Conservation (phyloP, 1,284 basidiomycete species). For the Cutaneotrichosporon sp. region DNA sequence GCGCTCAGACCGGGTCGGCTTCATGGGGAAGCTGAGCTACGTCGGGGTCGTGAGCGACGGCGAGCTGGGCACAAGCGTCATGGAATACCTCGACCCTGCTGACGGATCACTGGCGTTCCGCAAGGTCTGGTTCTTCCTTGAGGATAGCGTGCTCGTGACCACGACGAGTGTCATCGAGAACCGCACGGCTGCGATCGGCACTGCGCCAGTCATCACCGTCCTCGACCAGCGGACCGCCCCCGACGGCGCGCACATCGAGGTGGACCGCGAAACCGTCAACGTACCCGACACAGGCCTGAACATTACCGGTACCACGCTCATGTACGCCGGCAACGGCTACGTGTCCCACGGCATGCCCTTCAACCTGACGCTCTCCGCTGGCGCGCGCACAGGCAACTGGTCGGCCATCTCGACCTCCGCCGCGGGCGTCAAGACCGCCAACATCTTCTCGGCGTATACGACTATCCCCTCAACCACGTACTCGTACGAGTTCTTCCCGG, state of each 20-base stretch:
- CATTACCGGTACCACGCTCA: constrained; percentile 28
- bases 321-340: constrained; percentile 40
- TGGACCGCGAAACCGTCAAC: constrained; percentile 53
- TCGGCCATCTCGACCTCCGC: constrained; percentile 64
- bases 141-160: constrained; percentile 64
- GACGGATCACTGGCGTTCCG: constrained; percentile 63
- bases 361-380: constrained; percentile 56
- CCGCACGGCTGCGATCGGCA: constrained; percentile 42
- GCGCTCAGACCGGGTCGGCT: constrained; percentile 54
- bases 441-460: constrained; percentile 64
- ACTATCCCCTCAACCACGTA: constrained; percentile 43
- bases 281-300: neutral
- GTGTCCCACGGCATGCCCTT: constrained; percentile 36
- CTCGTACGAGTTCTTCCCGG: constrained; percentile 63
- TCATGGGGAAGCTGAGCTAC: constrained; percentile 60
- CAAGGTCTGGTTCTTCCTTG: constrained; percentile 72
- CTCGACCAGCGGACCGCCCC: constrained; percentile 60
- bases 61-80: constrained; percentile 60
- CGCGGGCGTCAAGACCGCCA: constrained; percentile 59
- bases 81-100: constrained; percentile 59
- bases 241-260: constrained; percentile 50
- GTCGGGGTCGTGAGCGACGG: constrained; percentile 67
- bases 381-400: constrained; percentile 63
- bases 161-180: constrained; percentile 57
- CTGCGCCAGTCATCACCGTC: constrained; percentile 62